Evolutionary conservation across 305 asterid species (phyloP).

Genomic region (Fraxinus xanthoxyloides): DNA sequence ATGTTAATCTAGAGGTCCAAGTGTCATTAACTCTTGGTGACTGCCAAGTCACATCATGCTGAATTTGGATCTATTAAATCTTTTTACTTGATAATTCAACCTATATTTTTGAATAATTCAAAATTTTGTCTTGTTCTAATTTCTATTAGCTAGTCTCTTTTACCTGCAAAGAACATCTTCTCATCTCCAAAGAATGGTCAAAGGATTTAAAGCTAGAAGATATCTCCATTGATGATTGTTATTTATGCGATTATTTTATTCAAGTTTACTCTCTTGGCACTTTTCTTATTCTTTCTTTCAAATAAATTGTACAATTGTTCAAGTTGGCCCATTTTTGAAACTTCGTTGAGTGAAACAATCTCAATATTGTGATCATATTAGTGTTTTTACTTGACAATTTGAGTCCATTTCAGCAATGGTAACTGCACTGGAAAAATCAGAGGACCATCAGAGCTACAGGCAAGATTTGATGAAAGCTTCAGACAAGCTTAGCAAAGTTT

Average conservation of each 20-base stretch:
- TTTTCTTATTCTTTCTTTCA: not conserved
- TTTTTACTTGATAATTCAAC: not conserved
- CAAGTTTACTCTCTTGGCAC: not conserved
- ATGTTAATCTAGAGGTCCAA: not conserved
- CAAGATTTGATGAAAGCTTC: conserved; percentile 69
- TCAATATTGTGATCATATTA: not conserved
- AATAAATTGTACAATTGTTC: not conserved
- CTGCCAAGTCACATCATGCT: not conserved
- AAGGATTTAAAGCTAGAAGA: not conserved
- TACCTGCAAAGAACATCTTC: not conserved
- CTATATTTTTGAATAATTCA: not conserved
- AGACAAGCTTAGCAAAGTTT: conserved; percentile 60
- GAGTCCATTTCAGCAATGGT: conserved; percentile 55
- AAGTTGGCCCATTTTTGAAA: not conserved
- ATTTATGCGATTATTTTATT: not conserved
- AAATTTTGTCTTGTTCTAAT: not conserved
- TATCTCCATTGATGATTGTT: not conserved
- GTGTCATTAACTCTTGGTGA: not conserved
- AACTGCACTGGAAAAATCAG: conserved; percentile 52
- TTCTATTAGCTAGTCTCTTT: not conserved
- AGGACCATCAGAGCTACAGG: conserved; percentile 33
- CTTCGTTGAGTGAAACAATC: not conserved
- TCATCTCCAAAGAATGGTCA: not conserved
- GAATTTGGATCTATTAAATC: not conserved
- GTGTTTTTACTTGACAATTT: conserved; percentile 14